Evolutionary conservation across 257 asterid species (phyloP), one percentile per base, ranked within the genome.

Genomic region (Verbascum thapsus): DNA sequence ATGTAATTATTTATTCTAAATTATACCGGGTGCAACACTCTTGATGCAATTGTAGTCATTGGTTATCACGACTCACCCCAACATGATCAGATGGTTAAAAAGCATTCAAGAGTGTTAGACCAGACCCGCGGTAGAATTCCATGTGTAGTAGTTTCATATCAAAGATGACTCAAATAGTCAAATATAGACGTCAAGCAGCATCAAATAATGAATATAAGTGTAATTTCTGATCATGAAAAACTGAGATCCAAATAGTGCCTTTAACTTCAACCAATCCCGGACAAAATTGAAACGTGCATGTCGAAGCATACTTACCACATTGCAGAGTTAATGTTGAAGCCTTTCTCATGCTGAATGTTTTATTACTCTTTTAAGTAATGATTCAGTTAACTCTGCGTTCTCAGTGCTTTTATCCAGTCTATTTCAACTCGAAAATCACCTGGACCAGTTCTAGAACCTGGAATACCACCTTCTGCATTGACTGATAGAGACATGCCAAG

Each of bases 321-420:
- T 44, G 40, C 9, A 22, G 37, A 43, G 64, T 54, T 30, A 53
- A 16, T n/a, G n/a, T n/a, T n/a, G n/a, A 9, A 61, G 17, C 11
- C 40, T 19, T 12, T 22, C 10, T 10, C 34, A 37, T 56, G 30
- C 20, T 35, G 37, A 35, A 35, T 37, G 9, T 19, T 30, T 22
- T 6, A 42, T 42, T 15, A 26, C 17, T 23, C 23, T 42, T 60
- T 48, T 8, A 35, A 49, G 16, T 40, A 67, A 10, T 34, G 37
- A 69, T 16, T 20, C 10, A 3, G 56, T 63, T 79, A 76, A 43
- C 16, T 64, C 74, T 74, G 67, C 17, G 72, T 61, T 75, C 96
- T 77, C 77, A 91, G 73, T 57, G 96, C 98, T 78, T 86, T 91
- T 44, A 88, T 91, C 96, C 96, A 92, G 66, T 88, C 97, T 34